Percentiles rank a stretch among this genome's conserved stretches.
These are phyloP conservation scores for Scutellaria baicalensis DNA, from an alignment of 257 asterid genomes.

Conservation along the genomic window DNA sequence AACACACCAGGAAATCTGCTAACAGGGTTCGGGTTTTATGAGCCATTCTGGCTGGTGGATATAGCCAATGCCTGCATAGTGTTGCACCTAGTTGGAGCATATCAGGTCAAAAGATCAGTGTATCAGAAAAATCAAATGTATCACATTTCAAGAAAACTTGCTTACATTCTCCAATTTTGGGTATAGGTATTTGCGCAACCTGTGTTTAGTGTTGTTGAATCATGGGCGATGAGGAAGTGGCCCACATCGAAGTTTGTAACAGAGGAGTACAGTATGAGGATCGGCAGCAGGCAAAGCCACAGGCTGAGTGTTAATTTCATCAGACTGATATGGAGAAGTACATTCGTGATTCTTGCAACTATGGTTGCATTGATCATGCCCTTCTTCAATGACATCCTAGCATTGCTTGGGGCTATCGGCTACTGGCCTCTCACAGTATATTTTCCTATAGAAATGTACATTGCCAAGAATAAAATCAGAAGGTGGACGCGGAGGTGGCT, in stretches of 20 bases:
- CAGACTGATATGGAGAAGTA: conserved; percentile 43
- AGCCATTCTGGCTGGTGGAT: conserved; percentile 65
- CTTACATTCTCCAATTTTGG: neutral
- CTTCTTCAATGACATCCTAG: conserved; percentile 48
- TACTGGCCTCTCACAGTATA: conserved; percentile 54
- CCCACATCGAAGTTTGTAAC: conserved; percentile 30
- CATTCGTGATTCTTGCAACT: conserved; percentile 35
- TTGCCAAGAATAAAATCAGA: conserved; percentile 26
- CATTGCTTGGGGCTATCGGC: conserved; percentile 46
- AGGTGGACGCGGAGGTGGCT: conserved; percentile 32
- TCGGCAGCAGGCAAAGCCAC: conserved; percentile 3
- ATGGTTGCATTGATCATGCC: conserved; percentile 42
- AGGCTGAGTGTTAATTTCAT: conserved; percentile 31
- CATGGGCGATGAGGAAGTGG: conserved; percentile 27
- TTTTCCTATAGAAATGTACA: conserved; percentile 49
- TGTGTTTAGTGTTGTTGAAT: conserved; percentile 26
- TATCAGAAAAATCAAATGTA: neutral
- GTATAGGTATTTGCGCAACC: conserved; percentile 46
- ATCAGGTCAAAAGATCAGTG: conserved; percentile 33
- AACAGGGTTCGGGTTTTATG: conserved; percentile 62
- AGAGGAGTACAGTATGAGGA: conserved; percentile 18
- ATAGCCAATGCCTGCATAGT: conserved; percentile 52
- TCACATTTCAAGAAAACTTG: neutral
- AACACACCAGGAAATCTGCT: conserved; percentile 53
- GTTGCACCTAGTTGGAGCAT: conserved; percentile 62